A percentile compares a stretch with the other conserved stretches of the same genome.
Evolutionary conservation across 495 filamentous ascomycete species (phyloP).

Genomic region (Penicillium antarcticum): DNA sequence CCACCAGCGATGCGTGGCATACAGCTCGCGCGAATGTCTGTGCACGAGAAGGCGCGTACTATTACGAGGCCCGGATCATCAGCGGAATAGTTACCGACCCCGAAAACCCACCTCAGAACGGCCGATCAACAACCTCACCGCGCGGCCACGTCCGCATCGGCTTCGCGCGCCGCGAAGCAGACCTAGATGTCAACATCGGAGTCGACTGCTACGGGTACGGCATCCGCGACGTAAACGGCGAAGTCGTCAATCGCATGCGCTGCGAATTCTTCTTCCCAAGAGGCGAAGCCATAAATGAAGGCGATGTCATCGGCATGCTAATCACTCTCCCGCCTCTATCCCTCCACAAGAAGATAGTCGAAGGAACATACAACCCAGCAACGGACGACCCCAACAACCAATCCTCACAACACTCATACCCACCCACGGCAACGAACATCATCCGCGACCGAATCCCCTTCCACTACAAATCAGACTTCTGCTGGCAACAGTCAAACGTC

Average conservation of each 20-base stretch:
- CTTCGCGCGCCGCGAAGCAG: conserved; percentile 85
- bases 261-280: conserved; percentile 82
- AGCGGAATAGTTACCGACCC: conserved; percentile 52
- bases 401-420: conserved; percentile 1
- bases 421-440: conserved; percentile 58
- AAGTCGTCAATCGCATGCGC: conserved; percentile 90
- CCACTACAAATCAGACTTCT: conserved; percentile 85
- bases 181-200: conserved; percentile 87
- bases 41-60: conserved; percentile 86
- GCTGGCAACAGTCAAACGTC: conserved; percentile 94
- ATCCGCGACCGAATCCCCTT: conserved; percentile 94
- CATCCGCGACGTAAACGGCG: conserved; percentile 80
- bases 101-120: conserved; percentile 20
- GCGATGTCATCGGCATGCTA: conserved; percentile 92
- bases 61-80: conserved; percentile 89
- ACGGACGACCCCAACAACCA: conserved; percentile 47
- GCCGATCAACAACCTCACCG: conserved; percentile 31
- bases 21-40: conserved; percentile 77
- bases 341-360: conserved; percentile 82
- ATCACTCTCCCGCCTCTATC: conserved; percentile 83
- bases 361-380: conserved; percentile 80
- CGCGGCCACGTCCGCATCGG: conserved; percentile 84
- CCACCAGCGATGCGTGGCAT: conserved; percentile 44
- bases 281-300: conserved; percentile 68
- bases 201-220: conserved; percentile 97